Evolutionary conservation across 2,329 filamentous ascomycete genomes (phyloP), one percentile per base, ranked within the genome.

Genomic region (Aureobasidium sp.): DNA sequence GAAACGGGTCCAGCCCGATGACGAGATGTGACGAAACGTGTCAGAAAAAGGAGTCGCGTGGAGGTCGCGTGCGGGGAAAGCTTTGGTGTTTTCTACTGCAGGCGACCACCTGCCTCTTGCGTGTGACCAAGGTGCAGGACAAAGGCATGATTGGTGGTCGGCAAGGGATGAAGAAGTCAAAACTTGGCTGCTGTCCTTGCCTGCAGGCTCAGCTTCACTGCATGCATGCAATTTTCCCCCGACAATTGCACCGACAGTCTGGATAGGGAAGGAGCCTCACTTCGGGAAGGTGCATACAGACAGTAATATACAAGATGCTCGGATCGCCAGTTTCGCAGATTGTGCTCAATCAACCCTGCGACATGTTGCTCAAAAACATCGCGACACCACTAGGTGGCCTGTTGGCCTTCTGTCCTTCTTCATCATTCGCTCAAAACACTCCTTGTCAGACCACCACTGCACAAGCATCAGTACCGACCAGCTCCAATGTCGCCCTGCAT

Each of bases 401-500:
- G 9, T 29, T 59, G 45, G 25, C 58, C 30, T n/a, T 62, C 9
- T 62, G 45, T 11, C 59, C 59, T 13, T 62, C 59, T n/a, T 11
- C 21, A 15, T 61, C 57, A 21, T 32, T 57, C 16, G 65, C 62
- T 34, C 68, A 70, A 61, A 37, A 53, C 48, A 60, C 57, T n/a
- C 41, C 60, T 30, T 69, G 68, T 53, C 62, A 67, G 30, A 69
- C 64, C 9, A 67, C 63, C 2, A 67, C 65, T 3, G 62, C 67
- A 5, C 61, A 62, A 21, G 58, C 47, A 30, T 62, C 54, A 11
- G 53, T 62, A 10, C 69, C 69, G 9, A 63, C 58, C 3, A 59
- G 61, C 59, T 59, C 63, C 16, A 63, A 70, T 36, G 65, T 72
- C 13, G 68, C 66, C 9, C 62, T 72, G 41, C 61, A 62, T 21